Base-by-base conservation (phyloP, 192 early-diverging fungal genomes). In the Coemansia sp. region DNA sequence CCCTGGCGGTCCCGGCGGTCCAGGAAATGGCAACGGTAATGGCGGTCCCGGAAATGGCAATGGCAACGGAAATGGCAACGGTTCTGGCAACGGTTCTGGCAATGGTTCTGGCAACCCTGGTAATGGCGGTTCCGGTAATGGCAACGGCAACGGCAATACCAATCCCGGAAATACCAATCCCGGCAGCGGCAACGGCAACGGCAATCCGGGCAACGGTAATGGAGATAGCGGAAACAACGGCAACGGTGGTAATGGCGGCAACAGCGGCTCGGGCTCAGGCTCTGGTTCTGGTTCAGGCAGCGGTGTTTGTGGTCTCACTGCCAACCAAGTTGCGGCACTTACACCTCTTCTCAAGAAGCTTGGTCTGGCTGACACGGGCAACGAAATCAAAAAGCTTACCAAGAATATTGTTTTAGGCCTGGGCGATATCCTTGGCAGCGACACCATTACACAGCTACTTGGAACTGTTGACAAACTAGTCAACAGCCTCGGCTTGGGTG, bases 371-470 rank as follows among this genome's bases (percentile, higher is more conserved):
- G 15, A 58, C 20, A 79, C 76, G 6, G 76, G 68, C 42, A 64
- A 73, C 68, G 76, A 73, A 28, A 54, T 79, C 64, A 79, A 79
- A 44, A 54, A 72, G 40, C 63, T 79, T 7, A 67, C 73, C 37
- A 56, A 73, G 57, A 67, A 73, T 38, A 70, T 79, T 42, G 67
- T 79, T 5, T 28, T 67, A 18, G 56, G 67, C 10, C 31, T 79
- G 14, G 71, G 76, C 42, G 76, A 73, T 42, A 61, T 78, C 15
- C 64, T 79, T 1, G 58, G 47, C 37, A 70, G 70, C 58, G 58
- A 70, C 3, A 61, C 70, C 15, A 62, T 67, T 17, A 58, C 64
- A 0, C 56, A 73, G 46, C 65, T 79, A 21, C 71, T 79, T 3
- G 24, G 21, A 8, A 60, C 71, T 1, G 76, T 79, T 14, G 63